Percentiles rank a stretch among this genome's conserved stretches.
phyloP scores from a whole-genome alignment of 441 rosid genomes.

The Populus hybrid region DNA sequence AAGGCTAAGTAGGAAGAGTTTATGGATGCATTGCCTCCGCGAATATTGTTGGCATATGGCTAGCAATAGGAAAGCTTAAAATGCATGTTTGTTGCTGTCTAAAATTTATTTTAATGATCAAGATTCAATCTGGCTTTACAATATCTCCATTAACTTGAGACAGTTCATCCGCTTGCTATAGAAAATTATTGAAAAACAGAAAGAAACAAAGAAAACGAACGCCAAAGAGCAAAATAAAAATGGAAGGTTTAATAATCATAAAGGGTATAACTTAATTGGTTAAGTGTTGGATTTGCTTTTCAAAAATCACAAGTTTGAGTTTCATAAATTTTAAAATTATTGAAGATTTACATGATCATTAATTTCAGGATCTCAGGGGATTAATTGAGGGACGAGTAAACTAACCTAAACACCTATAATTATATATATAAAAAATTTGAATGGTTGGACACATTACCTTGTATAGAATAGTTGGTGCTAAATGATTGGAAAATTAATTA shows the following conservation, averaged over 20 bases:
- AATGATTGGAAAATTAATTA: background rate
- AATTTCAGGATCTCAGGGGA: rapidly evolving
- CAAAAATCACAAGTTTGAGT: rapidly evolving
- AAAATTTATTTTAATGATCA: background rate
- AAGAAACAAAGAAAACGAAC: no score
- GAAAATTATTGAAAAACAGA: background rate
- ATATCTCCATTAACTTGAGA: background rate
- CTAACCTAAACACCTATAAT: rapidly evolving
- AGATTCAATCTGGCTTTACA: background rate
- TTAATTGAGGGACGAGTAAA: no score
- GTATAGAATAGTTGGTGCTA: background rate
- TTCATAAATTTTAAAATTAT: rapidly evolving
- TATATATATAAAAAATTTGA: no score
- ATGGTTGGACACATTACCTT: background rate
- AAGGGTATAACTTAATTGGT: rapidly evolving
- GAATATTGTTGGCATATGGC: background rate
- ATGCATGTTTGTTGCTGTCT: background rate
- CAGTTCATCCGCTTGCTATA: no score
- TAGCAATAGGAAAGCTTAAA: background rate
- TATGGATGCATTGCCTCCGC: background rate
- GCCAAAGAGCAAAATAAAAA: background rate
- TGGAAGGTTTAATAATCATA: background rate
- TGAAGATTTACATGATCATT: rapidly evolving
- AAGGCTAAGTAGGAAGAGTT: background rate
- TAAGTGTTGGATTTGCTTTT: rapidly evolving